Conservation (phyloP, 805 yeast species). For the Teunomyces pallodes region DNA sequence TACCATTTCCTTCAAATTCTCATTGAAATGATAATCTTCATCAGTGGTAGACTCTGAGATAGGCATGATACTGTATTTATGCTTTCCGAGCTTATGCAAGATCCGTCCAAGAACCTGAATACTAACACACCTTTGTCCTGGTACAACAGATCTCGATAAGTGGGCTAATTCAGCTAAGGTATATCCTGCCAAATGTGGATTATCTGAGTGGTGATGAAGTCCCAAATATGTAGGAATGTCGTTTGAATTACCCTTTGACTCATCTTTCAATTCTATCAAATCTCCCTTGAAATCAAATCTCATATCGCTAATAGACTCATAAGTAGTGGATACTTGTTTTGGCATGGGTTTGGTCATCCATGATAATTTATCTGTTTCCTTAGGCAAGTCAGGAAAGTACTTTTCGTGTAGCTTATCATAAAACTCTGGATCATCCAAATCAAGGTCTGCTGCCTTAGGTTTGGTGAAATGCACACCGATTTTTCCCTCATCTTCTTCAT, state of each 20-base stretch:
- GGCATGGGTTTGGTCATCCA: conserved; percentile 84
- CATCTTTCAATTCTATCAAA: conserved; percentile 50
- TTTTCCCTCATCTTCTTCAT: conserved; percentile 41
- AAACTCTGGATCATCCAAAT: conserved; percentile 75
- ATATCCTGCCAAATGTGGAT: conserved; percentile 90
- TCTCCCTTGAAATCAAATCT: conserved; percentile 89
- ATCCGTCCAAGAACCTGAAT: conserved; percentile 86
- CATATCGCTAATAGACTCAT: conserved; percentile 61
- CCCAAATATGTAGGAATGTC: conserved; percentile 59
- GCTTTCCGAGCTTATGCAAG: conserved; percentile 71
- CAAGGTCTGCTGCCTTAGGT: conserved; percentile 45
- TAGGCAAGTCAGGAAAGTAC: conserved; percentile 87
- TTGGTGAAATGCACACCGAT: conserved; percentile 64
- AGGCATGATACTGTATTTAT: conserved; percentile 53
- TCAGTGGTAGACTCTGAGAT: conserved; percentile 35
- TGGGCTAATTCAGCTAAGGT: conserved; percentile 81
- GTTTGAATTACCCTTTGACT: conserved; percentile 12
- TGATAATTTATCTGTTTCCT: conserved; percentile 73
- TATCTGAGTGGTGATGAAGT: conserved; percentile 86
- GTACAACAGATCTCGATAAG: conserved; percentile 70
- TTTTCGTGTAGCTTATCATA: conserved; percentile 75
- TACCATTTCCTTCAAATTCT: conserved; percentile 20
- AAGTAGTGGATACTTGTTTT: conserved; percentile 36
- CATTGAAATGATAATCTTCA: conserved; percentile 36
- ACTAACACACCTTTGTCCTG: conserved; percentile 85